Base-by-base conservation (phyloP, 495 filamentous ascomycete species). In the Lepidopterella palustris region DNA sequence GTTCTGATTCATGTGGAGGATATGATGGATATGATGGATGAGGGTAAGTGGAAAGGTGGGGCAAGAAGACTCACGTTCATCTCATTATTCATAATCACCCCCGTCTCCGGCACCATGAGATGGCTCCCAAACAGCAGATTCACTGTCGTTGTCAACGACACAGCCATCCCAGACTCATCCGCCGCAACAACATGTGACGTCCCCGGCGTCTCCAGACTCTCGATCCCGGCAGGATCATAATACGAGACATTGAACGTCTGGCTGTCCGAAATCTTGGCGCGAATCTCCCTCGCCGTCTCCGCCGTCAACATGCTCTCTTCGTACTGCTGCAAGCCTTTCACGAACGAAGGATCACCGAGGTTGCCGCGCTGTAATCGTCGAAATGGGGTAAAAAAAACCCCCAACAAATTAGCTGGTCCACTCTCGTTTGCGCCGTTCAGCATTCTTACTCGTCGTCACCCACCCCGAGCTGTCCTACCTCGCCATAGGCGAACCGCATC, bases 71-170 rank as follows among this genome's bases (percentile, higher is more conserved):
- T 21, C 35, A 53, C 48, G 68, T 96, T 88, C 91, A 96, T 96
- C 69, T 96, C 89, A 68, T 96, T 84, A 71, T 97, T 97, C 84
- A 92, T 87, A 49, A 95, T 88, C 51, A 96, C 81, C 29, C 85
- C 85, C 0, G 89, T 93, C 65, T 90, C 84, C 0, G 90, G 89
- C 0, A 90, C 84, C 74, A 95, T 82, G 32, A 96, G 62, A 26
- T 82, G 74, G 45, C 82, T 84, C 18, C 92, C 92, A 56, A 96
- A 97, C 0, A 91, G 77, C 1, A 92, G 76, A 72, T 97, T 97
- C 59, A 97, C 77, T 0, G 92, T 96, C 1, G 86, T 87, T 2
- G 89, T 95, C 0, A 85, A 77, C 3, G 85, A 84, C 24, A 93
- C 78, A 0, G 88, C 81, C 57, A 93, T 72, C 0, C 89, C 89